Percentiles rank a stretch among this genome's conserved stretches.
phyloP scores from a whole-genome alignment of 2,329 filamentous ascomycete genomes.

The Chrysoporthe austroafricana region DNA sequence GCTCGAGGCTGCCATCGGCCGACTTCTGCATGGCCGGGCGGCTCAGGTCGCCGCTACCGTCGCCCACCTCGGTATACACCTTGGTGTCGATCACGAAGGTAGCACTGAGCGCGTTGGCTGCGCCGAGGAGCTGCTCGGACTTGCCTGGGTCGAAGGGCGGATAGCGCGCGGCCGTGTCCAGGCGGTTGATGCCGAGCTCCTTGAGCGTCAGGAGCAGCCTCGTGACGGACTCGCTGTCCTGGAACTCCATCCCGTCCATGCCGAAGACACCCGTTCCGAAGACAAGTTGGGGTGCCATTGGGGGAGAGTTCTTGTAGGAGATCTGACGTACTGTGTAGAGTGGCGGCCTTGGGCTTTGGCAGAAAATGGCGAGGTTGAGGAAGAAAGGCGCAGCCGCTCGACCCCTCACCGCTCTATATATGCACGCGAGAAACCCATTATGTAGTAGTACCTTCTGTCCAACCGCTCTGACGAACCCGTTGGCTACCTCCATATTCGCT shows the following conservation, averaged over 20 bases:
- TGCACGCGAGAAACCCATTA: no score
- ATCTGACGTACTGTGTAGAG: neutral
- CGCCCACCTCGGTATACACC: constrained; percentile 36
- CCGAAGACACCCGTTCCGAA: constrained; percentile 37
- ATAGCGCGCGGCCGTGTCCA: constrained; percentile 38
- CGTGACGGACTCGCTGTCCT: constrained; percentile 31
- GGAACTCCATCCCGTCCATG: constrained; percentile 36
- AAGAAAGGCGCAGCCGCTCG: neutral
- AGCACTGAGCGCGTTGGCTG: constrained; percentile 31
- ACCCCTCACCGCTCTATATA: neutral
- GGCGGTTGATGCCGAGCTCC: constrained; percentile 20
- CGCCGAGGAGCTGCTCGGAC: constrained; percentile 40
- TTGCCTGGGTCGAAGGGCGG: constrained; percentile 38
- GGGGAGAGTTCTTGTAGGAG: fast-evolving
- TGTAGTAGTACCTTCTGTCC: neutral
- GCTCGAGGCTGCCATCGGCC: constrained; percentile 35
- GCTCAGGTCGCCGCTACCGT: constrained; percentile 38
- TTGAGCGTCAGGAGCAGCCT: constrained; percentile 31
- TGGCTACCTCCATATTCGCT: no score
- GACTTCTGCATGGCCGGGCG: constrained; percentile 36
- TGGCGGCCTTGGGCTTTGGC: neutral
- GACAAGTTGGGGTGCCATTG: constrained; percentile 36
- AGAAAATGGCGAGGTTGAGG: neutral
- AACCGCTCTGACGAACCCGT: no score
- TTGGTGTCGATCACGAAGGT: constrained; percentile 42